Evolutionary conservation across 2,329 filamentous ascomycete species (phyloP), one percentile per base, ranked within the genome.

Genomic region (Fusarium sp.): DNA sequence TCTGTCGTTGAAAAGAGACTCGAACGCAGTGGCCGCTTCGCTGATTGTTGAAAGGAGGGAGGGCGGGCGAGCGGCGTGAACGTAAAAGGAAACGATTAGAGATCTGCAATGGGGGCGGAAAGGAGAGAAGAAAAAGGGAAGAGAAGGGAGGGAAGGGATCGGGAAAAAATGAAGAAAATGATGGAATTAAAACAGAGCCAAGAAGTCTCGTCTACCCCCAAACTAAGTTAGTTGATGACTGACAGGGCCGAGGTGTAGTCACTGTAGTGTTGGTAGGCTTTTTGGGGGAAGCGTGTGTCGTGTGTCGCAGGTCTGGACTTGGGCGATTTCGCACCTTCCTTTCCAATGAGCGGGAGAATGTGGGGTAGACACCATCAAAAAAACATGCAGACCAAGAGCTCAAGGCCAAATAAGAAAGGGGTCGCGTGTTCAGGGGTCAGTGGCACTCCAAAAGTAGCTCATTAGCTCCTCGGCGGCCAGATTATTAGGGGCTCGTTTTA

Each of bases 341-440:
- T 65, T 57, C 67, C 66, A 70, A 70, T 70, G 41, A 44, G 48
- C 36, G 24, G 32, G 36, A 68, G 36, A 74, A 74, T 74, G 72
- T 74, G 72, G 72, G 72, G 72, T 74, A 74, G 59, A 55, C 45
- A 56, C 28, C 45, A 26, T n/a, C 26, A 72, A 42, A 24, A 41
- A 56, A 45, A 44, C 28, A 51, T 52, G 32, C 32, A 32, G 24
- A 24, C 26, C 20, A n/a, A 45, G 18, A 24, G 24, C 24, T 52
- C 38, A 15, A 36, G 66, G 71, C 71, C 71, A 74, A 74, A 74
- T 71, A 70, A 74, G 72, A 74, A 74, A 74, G 72, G 72, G 72
- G 72, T 74, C 72, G 72, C 72, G 72, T 74, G 71, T 68, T 69
- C 66, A 74, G 71, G 72, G 71, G 70, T 58, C 39, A 20, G 48